Conservation (phyloP, 2,329 filamentous ascomycete genomes). For the Botrytis elliptica region DNA sequence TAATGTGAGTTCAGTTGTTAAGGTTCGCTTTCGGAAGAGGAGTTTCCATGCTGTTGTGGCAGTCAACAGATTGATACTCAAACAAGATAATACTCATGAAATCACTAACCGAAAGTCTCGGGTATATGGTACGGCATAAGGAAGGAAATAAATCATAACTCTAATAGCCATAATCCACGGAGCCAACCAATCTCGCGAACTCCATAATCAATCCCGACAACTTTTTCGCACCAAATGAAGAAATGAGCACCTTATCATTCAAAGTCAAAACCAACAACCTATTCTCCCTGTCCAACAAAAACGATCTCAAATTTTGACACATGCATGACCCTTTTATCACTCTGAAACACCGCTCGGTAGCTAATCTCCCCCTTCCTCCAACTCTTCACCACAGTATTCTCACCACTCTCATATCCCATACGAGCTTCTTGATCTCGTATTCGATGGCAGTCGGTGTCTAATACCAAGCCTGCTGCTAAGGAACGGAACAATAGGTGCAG, state of each 20-base stretch:
- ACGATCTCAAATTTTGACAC: neutral
- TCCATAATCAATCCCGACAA: neutral
- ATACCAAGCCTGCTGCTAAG: neutral
- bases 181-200: neutral
- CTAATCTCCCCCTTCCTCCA: neutral
- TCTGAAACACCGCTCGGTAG: neutral
- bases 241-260: neutral
- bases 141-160: neutral
- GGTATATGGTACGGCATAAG: neutral
- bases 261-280: neutral
- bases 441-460: neutral
- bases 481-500: conserved; percentile 1
- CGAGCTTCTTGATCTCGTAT: neutral
- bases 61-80: neutral
- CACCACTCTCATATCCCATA: neutral
- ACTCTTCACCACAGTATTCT: neutral
- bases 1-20: neutral
- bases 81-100: neutral
- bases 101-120: neutral
- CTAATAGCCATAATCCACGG: neutral
- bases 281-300: neutral
- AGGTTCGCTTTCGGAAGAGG: too few species aligned
- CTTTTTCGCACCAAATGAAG: neutral
- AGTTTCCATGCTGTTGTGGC: neutral
- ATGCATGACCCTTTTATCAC: neutral